Evolutionary conservation across 1,284 basidiomycete species (phyloP), one percentile per base, ranked within the genome.

Genomic region (Boletellus deceptivus): DNA sequence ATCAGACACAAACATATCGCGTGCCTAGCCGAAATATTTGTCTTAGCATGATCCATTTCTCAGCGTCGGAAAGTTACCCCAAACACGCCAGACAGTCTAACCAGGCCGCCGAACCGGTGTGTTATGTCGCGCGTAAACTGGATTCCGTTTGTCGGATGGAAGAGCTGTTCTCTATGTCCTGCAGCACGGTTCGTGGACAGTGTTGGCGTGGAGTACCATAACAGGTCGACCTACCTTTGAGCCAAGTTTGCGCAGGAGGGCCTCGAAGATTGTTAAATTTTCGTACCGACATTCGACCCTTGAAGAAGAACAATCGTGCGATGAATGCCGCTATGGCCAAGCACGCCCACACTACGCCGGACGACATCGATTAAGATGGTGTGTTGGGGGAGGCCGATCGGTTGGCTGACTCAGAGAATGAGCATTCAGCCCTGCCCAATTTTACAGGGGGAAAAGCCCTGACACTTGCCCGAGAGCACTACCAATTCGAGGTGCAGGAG

Each of bases 1-100:
- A 20, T 48, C 46, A 35, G 46, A 48, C 31, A 46, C 43, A 25
- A 27, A 48, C 17, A 35, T 39, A 14, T 44, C 33, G n/a, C 22
- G 10, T 37, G 29, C 43, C 43, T 44, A n/a, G 42, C 18, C 18
- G 10, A 16, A 9, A 43, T 22, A 22, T 22, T 4, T 22, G 22
- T 22, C 25, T 43, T n/a, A 16, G 18, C 16, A 9, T 13, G 10
- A 13, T 16, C 14, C 10, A 25, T n/a, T 16, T 33, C 31, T 11
- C n/a, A 18, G 29, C 6, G 20, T 20, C 20, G 14, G 29, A n/a
- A n/a, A 37, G 20, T 9, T 36, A 37, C 42, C 18, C 42, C 42
- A n/a, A 43, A 38, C 20, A 43, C 31, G 3, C 42, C 42, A 37
- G 10, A 10, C 11, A 43, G 9, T 20, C 18, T n/a, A 24, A 38